A percentile compares a stretch with the other conserved stretches of the same genome.
Conservation (phyloP, 1,284 basidiomycete genomes). For the Ustilago shanxiensis region DNA sequence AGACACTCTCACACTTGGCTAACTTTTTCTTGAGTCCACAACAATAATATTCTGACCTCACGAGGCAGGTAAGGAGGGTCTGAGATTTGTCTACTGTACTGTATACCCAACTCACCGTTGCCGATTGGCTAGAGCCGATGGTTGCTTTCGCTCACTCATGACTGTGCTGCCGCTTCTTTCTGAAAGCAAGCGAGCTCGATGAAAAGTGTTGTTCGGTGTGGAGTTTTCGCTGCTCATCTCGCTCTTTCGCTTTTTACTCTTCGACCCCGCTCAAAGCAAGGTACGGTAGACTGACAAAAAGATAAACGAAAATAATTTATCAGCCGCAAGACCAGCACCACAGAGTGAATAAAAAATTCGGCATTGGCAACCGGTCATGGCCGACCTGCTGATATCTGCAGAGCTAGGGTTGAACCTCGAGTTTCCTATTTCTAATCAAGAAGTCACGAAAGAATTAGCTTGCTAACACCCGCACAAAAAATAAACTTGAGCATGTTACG, state of each 20-base stretch:
- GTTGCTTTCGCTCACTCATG: not conserved
- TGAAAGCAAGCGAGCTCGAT: not conserved
- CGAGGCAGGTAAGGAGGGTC: conserved; percentile 2
- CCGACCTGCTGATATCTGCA: too few relatives aligned
- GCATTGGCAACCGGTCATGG: conserved; percentile 4
- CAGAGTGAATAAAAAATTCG: not conserved
- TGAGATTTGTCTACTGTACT: not conserved
- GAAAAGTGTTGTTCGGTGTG: not conserved
- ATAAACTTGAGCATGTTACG: too few relatives aligned
- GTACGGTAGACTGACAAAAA: not conserved
- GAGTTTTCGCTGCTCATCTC: not conserved
- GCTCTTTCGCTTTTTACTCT: not conserved
- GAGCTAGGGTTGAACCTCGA: too few relatives aligned
- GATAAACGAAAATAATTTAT: not conserved
- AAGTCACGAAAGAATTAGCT: not conserved
- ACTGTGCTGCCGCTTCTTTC: not conserved
- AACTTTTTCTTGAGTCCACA: not conserved
- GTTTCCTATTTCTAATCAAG: conserved; percentile 26
- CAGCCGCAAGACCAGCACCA: too few relatives aligned
- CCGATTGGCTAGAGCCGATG: conserved; percentile 10
- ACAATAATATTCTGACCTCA: not conserved
- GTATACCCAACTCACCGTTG: not conserved
- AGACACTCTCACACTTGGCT: conserved; percentile 15
- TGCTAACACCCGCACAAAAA: not conserved
- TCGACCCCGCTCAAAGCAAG: too few relatives aligned